phyloP scores from a whole-genome alignment of 176 grass and related monocot genomes.

The Eleusine coracana region DNA sequence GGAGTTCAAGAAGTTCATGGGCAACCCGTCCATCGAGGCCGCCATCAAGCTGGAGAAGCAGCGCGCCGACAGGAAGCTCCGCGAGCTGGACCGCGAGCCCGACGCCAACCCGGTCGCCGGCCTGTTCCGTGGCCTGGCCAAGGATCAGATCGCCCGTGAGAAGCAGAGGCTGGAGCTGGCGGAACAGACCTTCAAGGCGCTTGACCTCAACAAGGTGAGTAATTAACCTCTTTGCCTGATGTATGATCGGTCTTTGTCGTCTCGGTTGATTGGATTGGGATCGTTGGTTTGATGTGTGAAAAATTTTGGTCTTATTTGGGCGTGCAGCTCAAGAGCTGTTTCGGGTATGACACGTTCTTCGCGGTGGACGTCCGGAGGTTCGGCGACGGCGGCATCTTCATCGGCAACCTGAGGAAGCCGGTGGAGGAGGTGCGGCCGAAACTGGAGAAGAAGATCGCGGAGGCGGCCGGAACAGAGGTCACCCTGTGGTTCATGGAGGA shows the following conservation, averaged over 20 bases:
- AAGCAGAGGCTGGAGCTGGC: conserved; percentile 84
- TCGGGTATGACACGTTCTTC: conserved; percentile 95
- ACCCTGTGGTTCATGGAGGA: conserved; percentile 99
- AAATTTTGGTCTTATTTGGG: not conserved
- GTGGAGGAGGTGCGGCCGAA: conserved; percentile 77
- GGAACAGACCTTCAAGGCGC: conserved; percentile 80
- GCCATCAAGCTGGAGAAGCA: conserved; percentile 98
- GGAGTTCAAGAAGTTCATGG: conserved; percentile 99
- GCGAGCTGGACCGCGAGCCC: conserved; percentile 80
- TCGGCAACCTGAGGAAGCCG: conserved; percentile 86
- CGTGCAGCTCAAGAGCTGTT: conserved; percentile 84
- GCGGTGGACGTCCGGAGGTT: conserved; percentile 85
- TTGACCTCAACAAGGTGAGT: conserved; percentile 85
- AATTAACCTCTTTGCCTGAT: not conserved
- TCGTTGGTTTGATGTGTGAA: not conserved
- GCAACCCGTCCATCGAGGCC: conserved; percentile 92
- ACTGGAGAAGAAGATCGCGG: conserved; percentile 91
- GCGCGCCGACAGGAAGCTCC: conserved; percentile 75
- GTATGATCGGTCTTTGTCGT: not conserved
- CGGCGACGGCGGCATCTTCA: conserved; percentile 88
- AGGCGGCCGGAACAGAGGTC: conserved; percentile 81
- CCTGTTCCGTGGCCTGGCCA: conserved; percentile 60
- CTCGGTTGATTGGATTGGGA: not conserved
- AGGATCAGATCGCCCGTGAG: conserved; percentile 66
- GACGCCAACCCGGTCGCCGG: conserved; percentile 66